A percentile compares a stretch with the other conserved stretches of the same genome.
Conservation (phyloP, 192 early-diverging fungal species). For the Coemansia sp. region DNA sequence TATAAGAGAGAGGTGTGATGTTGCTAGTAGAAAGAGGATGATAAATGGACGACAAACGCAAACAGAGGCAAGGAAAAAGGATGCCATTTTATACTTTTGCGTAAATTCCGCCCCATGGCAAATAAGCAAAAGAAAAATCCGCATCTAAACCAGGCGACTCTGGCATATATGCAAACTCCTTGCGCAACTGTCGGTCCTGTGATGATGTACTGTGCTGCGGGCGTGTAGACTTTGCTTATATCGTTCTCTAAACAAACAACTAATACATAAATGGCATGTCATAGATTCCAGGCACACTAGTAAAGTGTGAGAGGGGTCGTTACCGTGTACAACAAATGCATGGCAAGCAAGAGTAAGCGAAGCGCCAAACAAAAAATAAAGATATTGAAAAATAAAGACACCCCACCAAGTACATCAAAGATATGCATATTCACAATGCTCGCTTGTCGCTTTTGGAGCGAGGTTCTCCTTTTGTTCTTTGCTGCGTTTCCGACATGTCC, state of each 20-base stretch:
- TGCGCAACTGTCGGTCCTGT: neutral
- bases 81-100: neutral
- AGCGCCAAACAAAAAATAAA: neutral
- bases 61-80: neutral
- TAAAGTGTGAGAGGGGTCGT: neutral
- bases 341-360: neutral
- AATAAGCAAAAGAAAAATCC: neutral
- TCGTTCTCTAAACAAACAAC: neutral
- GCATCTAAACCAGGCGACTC: neutral
- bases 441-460: neutral
- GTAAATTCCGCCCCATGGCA: neutral
- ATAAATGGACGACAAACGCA: neutral
- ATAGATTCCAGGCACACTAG: neutral
- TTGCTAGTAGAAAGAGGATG: neutral
- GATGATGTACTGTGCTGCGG: neutral
- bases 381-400: neutral
- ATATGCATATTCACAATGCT: neutral
- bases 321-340: neutral
- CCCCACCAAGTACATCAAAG: neutral
- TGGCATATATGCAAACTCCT: neutral
- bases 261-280: neutral
- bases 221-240: neutral
- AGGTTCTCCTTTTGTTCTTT: neutral
- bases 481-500: neutral
- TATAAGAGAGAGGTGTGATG: too few relatives aligned